These are phyloP conservation scores for Clarireedia paspali DNA, from an alignment of 2,329 filamentous ascomycete genomes.

Conservation along the genomic window DNA sequence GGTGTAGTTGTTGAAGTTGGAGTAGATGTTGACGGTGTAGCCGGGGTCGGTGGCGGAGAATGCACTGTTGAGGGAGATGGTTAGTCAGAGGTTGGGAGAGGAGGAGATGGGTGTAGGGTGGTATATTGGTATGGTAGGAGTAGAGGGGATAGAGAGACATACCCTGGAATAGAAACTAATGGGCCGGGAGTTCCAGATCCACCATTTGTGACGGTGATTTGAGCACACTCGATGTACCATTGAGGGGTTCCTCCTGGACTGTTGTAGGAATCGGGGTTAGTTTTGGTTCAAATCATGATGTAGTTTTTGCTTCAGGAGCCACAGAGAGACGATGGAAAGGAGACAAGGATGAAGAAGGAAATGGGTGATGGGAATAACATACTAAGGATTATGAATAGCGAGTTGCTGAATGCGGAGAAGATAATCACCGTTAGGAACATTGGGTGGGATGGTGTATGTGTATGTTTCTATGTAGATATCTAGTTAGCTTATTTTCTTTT, in stretches of 20 bases:
- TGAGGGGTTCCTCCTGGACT: constrained; percentile 22
- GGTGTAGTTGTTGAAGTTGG: constrained; percentile 24
- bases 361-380: not conserved
- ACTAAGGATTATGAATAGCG: constrained; percentile 26
- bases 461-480: constrained; percentile 20
- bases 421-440: constrained; percentile 24
- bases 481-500: too few relatives aligned
- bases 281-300: not conserved
- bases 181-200: constrained; percentile 23
- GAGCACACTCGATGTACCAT: constrained; percentile 28
- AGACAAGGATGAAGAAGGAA: not conserved
- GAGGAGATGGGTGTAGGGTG: not conserved
- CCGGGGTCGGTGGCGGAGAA: constrained; percentile 6
- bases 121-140: too few relatives aligned
- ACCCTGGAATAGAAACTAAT: constrained; percentile 25
- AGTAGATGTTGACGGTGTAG: constrained; percentile 25
- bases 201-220: constrained; percentile 24
- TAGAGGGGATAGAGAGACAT: not conserved
- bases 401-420: constrained; percentile 26
- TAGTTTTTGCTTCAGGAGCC: too few relatives aligned
- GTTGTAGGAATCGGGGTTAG: not conserved
- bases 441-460: constrained; percentile 23
- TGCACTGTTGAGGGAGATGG: not conserved
- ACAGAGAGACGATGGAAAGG: not conserved
- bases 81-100: constrained; percentile 21